Conservation (phyloP, 768 basidiomycete species). For the Agrocybe pediades region DNA sequence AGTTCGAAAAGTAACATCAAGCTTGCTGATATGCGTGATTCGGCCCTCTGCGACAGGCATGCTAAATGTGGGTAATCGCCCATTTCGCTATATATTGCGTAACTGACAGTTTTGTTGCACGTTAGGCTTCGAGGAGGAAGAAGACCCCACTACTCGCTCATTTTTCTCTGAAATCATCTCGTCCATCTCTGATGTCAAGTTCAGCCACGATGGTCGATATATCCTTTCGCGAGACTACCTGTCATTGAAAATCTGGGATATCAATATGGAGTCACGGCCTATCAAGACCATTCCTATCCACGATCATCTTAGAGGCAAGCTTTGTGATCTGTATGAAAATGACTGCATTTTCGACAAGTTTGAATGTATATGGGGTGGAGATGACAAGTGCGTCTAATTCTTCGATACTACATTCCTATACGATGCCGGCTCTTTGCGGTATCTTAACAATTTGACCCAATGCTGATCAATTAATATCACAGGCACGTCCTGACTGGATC, state of each 20-base stretch:
- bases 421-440: conserved; percentile 2
- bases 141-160: conserved; percentile 94
- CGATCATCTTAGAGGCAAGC: conserved; percentile 94
- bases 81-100: conserved; percentile 11
- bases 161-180: conserved; percentile 99
- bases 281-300: conserved; percentile 98
- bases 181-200: conserved; percentile 99
- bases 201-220: conserved; percentile 96
- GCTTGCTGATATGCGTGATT: conserved; percentile 98
- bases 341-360: conserved; percentile 99
- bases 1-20: conserved; percentile 99
- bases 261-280: conserved; percentile 97
- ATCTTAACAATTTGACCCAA: conserved; percentile 15
- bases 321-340: conserved; percentile 99
- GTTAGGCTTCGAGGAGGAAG: conserved; percentile 98
- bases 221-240: conserved; percentile 97
- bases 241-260: conserved; percentile 98
- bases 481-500: conserved; percentile 99
- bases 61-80: conserved; percentile 78
- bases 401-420: conserved; percentile 23
- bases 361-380: conserved; percentile 97
- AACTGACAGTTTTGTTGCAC: conserved; percentile 6
- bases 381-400: conserved; percentile 76
- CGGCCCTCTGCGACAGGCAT: conserved; percentile 93
- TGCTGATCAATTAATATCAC: conserved; percentile 21